Conservation (phyloP, 768 basidiomycete genomes). For the Lactarius akahatsu region DNA sequence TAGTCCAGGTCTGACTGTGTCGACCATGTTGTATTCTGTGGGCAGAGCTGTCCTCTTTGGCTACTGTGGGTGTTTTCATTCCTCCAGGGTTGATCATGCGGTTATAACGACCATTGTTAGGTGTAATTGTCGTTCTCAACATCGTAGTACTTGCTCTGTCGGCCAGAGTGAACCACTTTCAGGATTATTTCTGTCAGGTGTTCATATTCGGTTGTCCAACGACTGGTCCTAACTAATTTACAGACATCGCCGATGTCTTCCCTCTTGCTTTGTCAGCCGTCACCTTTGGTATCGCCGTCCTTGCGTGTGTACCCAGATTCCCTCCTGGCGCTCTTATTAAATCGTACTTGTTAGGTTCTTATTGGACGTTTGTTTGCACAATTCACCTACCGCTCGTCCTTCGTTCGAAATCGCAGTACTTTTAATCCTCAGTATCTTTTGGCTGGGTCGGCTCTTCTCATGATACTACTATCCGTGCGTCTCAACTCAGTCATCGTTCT, state of each 20-base stretch:
- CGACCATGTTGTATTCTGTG: slow-evolving; percentile 3
- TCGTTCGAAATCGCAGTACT: slow-evolving; percentile 50
- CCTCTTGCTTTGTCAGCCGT: slow-evolving; percentile 59
- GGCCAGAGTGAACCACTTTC: slow-evolving; percentile 53
- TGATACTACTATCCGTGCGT: neutral
- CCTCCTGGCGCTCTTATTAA: neutral
- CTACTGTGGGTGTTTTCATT: slow-evolving; percentile 5
- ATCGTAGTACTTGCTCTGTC: slow-evolving; percentile 53
- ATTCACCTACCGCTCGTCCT: slow-evolving; percentile 47
- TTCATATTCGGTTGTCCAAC: neutral
- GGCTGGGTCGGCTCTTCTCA: slow-evolving; percentile 46
- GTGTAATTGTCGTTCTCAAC: slow-evolving; percentile 45
- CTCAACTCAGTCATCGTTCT: neutral
- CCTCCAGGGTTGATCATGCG: neutral
- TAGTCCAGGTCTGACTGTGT: neutral
- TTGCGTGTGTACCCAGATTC: slow-evolving; percentile 39
- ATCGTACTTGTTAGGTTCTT: slow-evolving; percentile 38
- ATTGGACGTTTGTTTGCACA: slow-evolving; percentile 43
- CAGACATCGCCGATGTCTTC: slow-evolving; percentile 59
- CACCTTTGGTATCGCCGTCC: slow-evolving; percentile 45
- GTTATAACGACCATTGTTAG: neutral
- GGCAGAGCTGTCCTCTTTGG: slow-evolving; percentile 10
- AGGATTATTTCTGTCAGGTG: slow-evolving; percentile 59
- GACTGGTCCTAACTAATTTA: slow-evolving; percentile 5
- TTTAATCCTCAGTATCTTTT: slow-evolving; percentile 48